A percentile compares a stretch with the other conserved stretches of the same genome.
Evolutionary conservation across 495 filamentous ascomycete species (phyloP).

Genomic region (Cenococcum geophilum): DNA sequence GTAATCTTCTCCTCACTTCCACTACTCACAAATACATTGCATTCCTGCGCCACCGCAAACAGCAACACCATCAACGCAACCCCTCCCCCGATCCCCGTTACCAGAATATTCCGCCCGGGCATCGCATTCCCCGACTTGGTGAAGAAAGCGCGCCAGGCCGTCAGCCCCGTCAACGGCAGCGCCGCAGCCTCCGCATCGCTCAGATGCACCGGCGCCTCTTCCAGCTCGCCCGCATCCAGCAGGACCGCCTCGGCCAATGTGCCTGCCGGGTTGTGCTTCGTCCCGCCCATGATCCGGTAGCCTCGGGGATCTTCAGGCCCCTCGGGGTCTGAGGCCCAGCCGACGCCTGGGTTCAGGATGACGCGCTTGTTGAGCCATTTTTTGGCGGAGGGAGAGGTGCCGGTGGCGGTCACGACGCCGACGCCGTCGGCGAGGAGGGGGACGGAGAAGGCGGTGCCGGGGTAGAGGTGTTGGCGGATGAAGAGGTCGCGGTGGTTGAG

Average conservation of each 20-base stretch:
- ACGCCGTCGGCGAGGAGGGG: constrained; percentile 76
- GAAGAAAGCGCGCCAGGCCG: constrained; percentile 78
- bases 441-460: constrained; percentile 64
- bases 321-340: constrained; percentile 63
- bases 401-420: constrained; percentile 61
- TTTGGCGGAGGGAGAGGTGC: constrained; percentile 46
- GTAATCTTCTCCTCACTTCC: constrained; percentile 40
- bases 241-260: constrained; percentile 64
- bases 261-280: constrained; percentile 55
- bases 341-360: constrained; percentile 63
- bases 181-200: constrained; percentile 67
- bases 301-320: constrained; percentile 62
- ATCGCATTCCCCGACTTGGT: constrained; percentile 46
- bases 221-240: constrained; percentile 66
- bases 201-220: constrained; percentile 66
- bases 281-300: constrained; percentile 68
- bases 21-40: constrained; percentile 40
- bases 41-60: constrained; percentile 36
- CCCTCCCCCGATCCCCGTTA: constrained; percentile 43
- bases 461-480: constrained; percentile 87
- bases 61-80: constrained; percentile 42
- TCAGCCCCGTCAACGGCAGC: constrained; percentile 73
- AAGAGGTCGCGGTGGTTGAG: constrained; percentile 93
- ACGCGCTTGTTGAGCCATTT: constrained; percentile 61
- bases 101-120: constrained; percentile 38